Evolutionary conservation across 345 rosid species (phyloP).

Genomic region (Hibiscus trionum): DNA sequence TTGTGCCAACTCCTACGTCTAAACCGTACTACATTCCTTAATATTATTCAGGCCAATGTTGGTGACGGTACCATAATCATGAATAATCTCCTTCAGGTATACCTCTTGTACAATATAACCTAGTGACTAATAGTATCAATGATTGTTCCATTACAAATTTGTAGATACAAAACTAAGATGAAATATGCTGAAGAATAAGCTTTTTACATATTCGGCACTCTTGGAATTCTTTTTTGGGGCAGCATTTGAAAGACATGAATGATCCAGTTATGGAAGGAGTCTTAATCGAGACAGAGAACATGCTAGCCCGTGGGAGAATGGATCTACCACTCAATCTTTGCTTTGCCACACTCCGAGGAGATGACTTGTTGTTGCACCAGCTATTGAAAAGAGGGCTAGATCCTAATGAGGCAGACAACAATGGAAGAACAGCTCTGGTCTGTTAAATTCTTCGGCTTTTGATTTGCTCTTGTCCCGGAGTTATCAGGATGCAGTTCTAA

Average conservation of each 20-base stretch:
- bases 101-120: background rate
- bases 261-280: conserved; percentile 67
- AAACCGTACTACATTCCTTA: conserved; percentile 77
- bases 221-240: conserved; percentile 10
- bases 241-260: conserved; percentile 67
- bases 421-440: conserved; percentile 71
- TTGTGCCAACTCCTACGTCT: conserved; percentile 79
- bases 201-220: background rate
- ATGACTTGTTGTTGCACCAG: conserved; percentile 64
- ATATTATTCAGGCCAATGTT: conserved; percentile 78
- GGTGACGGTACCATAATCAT: conserved; percentile 90
- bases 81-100: conserved; percentile 90
- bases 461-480: too few relatives aligned
- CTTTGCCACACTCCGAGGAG: conserved; percentile 77
- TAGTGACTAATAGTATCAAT: background rate
- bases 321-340: conserved; percentile 70
- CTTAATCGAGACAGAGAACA: conserved; percentile 60
- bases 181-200: background rate
- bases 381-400: conserved; percentile 71
- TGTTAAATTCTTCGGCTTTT: conserved; percentile 9
- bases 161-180: background rate
- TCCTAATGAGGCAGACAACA: conserved; percentile 80
- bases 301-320: conserved; percentile 70
- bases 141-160: background rate
- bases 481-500: background rate